Evolutionary conservation across 768 basidiomycete species (phyloP).

Genomic region (Amanita rubescens): DNA sequence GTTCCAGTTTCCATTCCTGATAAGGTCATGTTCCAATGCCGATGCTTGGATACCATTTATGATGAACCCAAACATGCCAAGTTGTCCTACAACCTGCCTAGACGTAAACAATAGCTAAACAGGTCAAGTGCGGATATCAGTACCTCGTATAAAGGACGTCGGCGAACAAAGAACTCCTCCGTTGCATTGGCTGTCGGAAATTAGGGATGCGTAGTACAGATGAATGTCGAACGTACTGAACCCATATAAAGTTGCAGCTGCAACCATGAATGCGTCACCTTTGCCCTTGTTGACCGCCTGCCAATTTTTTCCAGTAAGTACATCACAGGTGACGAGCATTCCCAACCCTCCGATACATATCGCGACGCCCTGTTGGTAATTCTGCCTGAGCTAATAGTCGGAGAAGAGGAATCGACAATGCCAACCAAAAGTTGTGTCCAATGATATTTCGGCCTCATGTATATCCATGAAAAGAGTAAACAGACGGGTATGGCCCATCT

Average conservation of each 20-base stretch:
- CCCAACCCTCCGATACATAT: constrained; percentile 73
- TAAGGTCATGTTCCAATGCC: constrained; percentile 59
- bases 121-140: not conserved
- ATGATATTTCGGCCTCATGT: constrained; percentile 72
- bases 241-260: constrained; percentile 80
- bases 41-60: constrained; percentile 77
- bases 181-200: constrained; percentile 65
- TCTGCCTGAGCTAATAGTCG: not conserved
- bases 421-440: constrained; percentile 77
- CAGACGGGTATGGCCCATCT: constrained; percentile 90
- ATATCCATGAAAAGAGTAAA: constrained; percentile 76
- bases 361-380: constrained; percentile 47
- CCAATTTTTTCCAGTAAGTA: constrained; percentile 72
- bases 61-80: constrained; percentile 80
- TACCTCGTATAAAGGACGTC: constrained; percentile 72
- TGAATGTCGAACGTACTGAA: constrained; percentile 49
- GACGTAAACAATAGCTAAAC: not conserved
- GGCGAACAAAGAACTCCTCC: constrained; percentile 82
- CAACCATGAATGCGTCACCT: constrained; percentile 83
- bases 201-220: not conserved
- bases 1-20: constrained; percentile 66
- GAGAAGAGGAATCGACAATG: not conserved
- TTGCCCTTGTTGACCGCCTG: constrained; percentile 57
- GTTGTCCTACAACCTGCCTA: constrained; percentile 65
- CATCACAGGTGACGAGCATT: constrained; percentile 72